Percentiles rank a stretch among this genome's conserved stretches.
Conservation (phyloP, 768 basidiomycete species). For the Myochromella boudieri region DNA sequence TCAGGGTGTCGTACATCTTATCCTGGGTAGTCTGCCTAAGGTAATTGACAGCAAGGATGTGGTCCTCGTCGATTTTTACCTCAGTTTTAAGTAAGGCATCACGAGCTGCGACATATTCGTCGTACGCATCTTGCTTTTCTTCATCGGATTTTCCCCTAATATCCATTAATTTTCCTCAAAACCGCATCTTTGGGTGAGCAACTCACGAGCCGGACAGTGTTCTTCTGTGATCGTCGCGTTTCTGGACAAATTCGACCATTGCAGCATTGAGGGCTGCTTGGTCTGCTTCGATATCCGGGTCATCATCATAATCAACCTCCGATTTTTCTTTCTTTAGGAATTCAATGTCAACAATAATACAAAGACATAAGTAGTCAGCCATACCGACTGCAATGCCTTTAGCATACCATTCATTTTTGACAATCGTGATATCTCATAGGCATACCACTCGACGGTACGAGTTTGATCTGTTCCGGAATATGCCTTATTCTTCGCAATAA, state of each 20-base stretch:
- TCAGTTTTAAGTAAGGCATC: background rate
- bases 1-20: background rate
- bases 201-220: background rate
- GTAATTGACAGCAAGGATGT: background rate
- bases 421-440: conserved; percentile 2
- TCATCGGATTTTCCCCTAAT: background rate
- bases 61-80: background rate
- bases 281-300: background rate
- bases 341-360: background rate
- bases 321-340: background rate
- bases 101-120: background rate
- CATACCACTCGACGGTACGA: conserved; percentile 3
- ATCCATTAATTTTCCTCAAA: background rate
- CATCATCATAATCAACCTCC: background rate
- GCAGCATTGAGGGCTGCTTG: background rate
- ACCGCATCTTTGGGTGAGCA: too few species aligned
- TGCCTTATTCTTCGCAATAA: conserved; percentile 6
- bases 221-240: background rate
- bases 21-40: background rate
- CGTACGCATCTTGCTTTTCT: background rate
- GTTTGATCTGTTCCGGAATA: conserved; percentile 1
- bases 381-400: background rate
- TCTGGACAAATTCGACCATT: background rate
- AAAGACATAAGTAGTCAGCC: background rate
- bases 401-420: conserved; percentile 3